These are phyloP conservation scores for Onygenales sp. DNA, from an alignment of 2,329 filamentous ascomycete genomes.

Conservation along the genomic window DNA sequence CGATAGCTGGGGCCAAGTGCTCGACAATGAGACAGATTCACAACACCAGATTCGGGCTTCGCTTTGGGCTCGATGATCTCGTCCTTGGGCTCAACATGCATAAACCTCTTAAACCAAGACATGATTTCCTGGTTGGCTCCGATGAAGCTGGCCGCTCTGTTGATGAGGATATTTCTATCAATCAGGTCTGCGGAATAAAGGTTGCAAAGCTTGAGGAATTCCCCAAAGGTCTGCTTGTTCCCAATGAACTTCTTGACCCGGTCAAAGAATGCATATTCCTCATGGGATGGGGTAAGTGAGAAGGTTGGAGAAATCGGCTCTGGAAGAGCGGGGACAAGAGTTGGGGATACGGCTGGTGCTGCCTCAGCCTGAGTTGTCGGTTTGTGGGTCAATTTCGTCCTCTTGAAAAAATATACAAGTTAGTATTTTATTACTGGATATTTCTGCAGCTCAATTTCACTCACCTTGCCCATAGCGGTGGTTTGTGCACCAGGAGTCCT, in stretches of 20 bases:
- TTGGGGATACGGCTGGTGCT: constrained; percentile 62
- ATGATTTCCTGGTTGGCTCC: constrained; percentile 83
- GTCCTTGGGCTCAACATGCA: constrained; percentile 63
- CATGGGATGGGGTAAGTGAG: constrained; percentile 62
- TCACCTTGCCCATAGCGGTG: constrained; percentile 43
- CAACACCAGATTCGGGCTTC: constrained; percentile 61
- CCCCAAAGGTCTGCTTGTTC: constrained; percentile 85
- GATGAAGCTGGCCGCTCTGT: constrained; percentile 77
- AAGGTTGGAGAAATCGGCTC: constrained; percentile 73
- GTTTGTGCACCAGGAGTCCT: constrained; percentile 29
- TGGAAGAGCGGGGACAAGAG: constrained; percentile 76
- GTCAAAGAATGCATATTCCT: constrained; percentile 91
- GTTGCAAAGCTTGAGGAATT: constrained; percentile 96
- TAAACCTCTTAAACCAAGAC: constrained; percentile 75
- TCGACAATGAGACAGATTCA: constrained; percentile 92
- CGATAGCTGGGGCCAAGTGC: constrained; percentile 95
- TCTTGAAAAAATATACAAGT: constrained; percentile 45
- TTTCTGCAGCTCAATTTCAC: constrained; percentile 14
- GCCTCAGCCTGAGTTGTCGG: constrained; percentile 44
- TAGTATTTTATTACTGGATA: background rate
- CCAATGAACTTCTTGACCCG: constrained; percentile 92
- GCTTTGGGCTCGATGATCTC: constrained; percentile 71
- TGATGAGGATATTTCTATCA: constrained; percentile 70
- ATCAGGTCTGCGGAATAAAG: constrained; percentile 90
- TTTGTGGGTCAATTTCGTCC: constrained; percentile 65